Evolutionary conservation across 2,329 filamentous ascomycete genomes (phyloP).

Genomic region (Ophiostoma sp.): DNA sequence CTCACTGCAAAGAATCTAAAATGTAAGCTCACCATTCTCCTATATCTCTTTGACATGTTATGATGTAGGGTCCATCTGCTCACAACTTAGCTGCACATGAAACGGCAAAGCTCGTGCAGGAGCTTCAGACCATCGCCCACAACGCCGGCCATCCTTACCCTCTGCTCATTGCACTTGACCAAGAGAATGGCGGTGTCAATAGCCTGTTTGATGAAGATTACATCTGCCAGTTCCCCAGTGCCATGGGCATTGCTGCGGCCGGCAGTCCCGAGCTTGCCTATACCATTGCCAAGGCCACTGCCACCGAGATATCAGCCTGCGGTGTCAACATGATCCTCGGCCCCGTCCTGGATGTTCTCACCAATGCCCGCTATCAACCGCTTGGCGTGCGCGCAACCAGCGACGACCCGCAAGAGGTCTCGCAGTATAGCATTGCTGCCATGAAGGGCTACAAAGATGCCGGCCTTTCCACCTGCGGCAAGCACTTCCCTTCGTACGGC

Average conservation of each 20-base stretch:
- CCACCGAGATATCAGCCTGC: slow-evolving; percentile 83
- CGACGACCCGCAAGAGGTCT: slow-evolving; percentile 92
- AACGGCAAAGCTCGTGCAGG: slow-evolving; percentile 78
- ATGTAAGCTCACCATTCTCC: slow-evolving; percentile 46
- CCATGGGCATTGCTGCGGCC: slow-evolving; percentile 94
- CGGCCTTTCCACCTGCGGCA: slow-evolving; percentile 82
- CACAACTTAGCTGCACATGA: slow-evolving; percentile 70
- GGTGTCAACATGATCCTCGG: slow-evolving; percentile 95
- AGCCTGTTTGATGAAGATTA: slow-evolving; percentile 93
- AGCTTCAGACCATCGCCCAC: slow-evolving; percentile 86
- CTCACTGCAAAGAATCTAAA: slow-evolving; percentile 80
- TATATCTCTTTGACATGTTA: background rate
- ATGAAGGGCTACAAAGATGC: slow-evolving; percentile 92
- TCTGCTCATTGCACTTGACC: slow-evolving; percentile 83
- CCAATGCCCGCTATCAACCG: slow-evolving; percentile 85
- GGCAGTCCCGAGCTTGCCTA: slow-evolving; percentile 80
- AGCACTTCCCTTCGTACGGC: slow-evolving; percentile 94
- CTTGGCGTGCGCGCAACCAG: slow-evolving; percentile 83
- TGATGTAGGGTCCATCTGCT: slow-evolving; percentile 21
- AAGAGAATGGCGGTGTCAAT: slow-evolving; percentile 97
- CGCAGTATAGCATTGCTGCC: slow-evolving; percentile 82
- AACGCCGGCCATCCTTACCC: slow-evolving; percentile 86
- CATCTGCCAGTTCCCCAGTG: slow-evolving; percentile 92
- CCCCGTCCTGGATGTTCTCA: slow-evolving; percentile 87
- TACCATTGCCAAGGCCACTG: slow-evolving; percentile 86